These are phyloP conservation scores for Backusella westeae DNA, from an alignment of 192 early-diverging fungal genomes.

Conservation along the genomic window DNA sequence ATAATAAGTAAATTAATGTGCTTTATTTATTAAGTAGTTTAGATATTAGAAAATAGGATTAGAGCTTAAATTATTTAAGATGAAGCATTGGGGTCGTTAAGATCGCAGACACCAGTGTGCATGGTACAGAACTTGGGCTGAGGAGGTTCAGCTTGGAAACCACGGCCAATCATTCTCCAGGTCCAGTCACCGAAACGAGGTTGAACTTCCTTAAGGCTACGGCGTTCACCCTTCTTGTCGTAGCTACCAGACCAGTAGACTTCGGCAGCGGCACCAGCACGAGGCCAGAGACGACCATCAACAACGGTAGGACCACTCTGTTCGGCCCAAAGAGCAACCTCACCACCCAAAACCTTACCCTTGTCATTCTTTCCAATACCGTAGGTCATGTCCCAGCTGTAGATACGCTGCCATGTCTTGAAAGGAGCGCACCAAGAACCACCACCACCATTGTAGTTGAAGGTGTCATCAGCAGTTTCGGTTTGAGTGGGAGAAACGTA, in stretches of 20 bases:
- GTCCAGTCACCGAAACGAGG: slow-evolving; percentile 66
- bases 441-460: slow-evolving; percentile 45
- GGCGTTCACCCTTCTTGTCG: slow-evolving; percentile 42
- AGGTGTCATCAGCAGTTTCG: slow-evolving; percentile 18
- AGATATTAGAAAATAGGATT: neutral
- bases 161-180: slow-evolving; percentile 64
- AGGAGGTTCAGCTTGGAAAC: slow-evolving; percentile 55
- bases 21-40: neutral
- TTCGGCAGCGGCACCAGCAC: slow-evolving; percentile 65
- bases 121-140: slow-evolving; percentile 60
- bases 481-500: slow-evolving; percentile 44
- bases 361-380: slow-evolving; percentile 43
- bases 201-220: slow-evolving; percentile 29
- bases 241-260: slow-evolving; percentile 68
- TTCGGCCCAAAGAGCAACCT: slow-evolving; percentile 72
- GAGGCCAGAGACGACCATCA: slow-evolving; percentile 69
- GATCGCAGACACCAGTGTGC: slow-evolving; percentile 38
- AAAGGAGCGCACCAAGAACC: slow-evolving; percentile 75
- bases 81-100: slow-evolving; percentile 6
- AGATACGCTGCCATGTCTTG: slow-evolving; percentile 75
- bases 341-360: slow-evolving; percentile 65
- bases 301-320: slow-evolving; percentile 55
- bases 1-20: neutral
- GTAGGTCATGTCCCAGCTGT: slow-evolving; percentile 62
- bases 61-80: neutral